phyloP scores from a whole-genome alignment of 2,329 filamentous ascomycete genomes.

The Samsoniella hepiali region DNA sequence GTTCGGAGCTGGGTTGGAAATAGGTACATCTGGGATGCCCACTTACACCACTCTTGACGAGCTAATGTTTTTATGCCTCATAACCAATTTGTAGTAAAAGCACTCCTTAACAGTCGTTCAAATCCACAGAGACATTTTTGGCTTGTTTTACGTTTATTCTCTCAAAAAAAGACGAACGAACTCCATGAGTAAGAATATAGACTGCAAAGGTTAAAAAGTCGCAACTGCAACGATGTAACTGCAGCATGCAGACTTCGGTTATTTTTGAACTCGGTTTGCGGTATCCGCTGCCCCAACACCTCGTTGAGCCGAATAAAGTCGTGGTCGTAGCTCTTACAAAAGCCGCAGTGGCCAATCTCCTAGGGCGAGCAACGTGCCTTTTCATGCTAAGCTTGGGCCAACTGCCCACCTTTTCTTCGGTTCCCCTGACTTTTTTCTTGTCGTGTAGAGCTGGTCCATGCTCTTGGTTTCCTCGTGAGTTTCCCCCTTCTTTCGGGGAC shows the following conservation, averaged over 20 bases:
- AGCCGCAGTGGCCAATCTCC: background rate
- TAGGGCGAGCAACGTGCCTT: slow-evolving; percentile 4
- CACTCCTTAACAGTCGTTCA: background rate
- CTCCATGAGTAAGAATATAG: background rate
- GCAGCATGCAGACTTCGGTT: background rate
- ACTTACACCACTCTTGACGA: background rate
- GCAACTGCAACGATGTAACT: slow-evolving; percentile 1
- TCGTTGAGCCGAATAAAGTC: background rate
- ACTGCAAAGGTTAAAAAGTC: background rate
- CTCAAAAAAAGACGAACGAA: background rate
- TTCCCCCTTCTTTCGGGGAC: background rate
- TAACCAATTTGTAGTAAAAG: background rate
- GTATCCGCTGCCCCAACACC: background rate
- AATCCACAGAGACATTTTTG: background rate
- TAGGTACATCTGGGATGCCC: background rate
- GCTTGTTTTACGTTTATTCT: background rate
- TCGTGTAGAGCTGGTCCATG: background rate
- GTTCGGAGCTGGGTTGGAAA: background rate
- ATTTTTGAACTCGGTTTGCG: background rate
- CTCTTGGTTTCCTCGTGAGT: background rate
- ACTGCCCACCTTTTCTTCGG: background rate
- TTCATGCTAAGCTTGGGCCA: background rate
- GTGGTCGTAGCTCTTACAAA: background rate
- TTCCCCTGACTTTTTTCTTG: background rate
- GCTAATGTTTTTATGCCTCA: background rate